Evolutionary conservation across 2,329 filamentous ascomycete species (phyloP).

Genomic region (Sporothrix phasma): DNA sequence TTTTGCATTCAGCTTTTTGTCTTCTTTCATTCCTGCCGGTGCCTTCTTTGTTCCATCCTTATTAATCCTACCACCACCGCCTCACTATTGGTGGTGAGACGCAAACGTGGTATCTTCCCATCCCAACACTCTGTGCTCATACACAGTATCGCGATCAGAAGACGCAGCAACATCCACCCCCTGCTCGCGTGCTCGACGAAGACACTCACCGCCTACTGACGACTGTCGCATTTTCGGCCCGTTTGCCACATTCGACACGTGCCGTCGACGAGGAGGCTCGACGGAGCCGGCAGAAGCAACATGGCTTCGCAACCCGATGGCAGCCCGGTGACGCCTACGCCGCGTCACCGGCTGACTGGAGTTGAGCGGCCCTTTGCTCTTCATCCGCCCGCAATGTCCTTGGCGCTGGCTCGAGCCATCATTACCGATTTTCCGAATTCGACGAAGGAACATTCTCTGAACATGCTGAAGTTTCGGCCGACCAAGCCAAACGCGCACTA

Average conservation of each 20-base stretch:
- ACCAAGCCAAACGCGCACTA: slow-evolving; percentile 77
- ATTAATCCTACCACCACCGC: not conserved
- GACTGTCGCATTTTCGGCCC: not conserved
- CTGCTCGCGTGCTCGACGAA: slow-evolving; percentile 8
- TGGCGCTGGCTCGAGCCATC: slow-evolving; percentile 34
- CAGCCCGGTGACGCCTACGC: slow-evolving; percentile 20
- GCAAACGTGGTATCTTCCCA: not conserved
- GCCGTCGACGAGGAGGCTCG: slow-evolving; percentile 7
- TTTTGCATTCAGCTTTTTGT: not conserved
- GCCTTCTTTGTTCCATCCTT: not conserved
- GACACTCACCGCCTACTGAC: not conserved
- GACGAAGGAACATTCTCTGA: slow-evolving; percentile 71
- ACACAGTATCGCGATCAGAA: not conserved
- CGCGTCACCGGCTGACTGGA: slow-evolving; percentile 14
- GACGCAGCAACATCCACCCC: not conserved
- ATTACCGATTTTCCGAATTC: slow-evolving; percentile 72
- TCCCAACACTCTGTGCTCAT: not conserved
- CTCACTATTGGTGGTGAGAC: not conserved
- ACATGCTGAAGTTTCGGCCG: slow-evolving; percentile 66
- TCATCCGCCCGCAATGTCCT: slow-evolving; percentile 13
- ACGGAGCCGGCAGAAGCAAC: not conserved
- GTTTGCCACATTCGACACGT: not conserved
- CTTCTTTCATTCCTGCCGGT: not conserved
- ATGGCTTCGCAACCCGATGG: slow-evolving; percentile 18
- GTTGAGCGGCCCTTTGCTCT: slow-evolving; percentile 16